phyloP scores from a whole-genome alignment of 306 rosid species.

The Morella rubra region DNA sequence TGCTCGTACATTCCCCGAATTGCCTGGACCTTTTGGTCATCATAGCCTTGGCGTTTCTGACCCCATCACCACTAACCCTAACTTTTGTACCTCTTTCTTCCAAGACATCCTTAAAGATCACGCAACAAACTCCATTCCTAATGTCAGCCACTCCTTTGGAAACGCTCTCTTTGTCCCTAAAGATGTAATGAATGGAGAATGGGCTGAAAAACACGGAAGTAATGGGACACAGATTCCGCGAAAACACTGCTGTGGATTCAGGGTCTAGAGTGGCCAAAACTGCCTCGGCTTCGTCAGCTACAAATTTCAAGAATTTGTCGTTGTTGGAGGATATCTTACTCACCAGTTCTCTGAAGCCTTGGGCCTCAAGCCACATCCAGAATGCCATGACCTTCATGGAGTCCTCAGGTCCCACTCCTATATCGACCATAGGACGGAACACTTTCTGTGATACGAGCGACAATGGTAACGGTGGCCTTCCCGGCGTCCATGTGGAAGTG shows the following conservation, averaged over 20 bases:
- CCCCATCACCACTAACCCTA: background rate
- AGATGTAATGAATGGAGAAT: background rate
- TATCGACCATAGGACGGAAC: background rate
- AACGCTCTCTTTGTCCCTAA: background rate
- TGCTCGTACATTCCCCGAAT: background rate
- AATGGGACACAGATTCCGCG: background rate
- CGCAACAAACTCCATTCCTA: background rate
- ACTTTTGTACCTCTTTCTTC: background rate
- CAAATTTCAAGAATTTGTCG: background rate
- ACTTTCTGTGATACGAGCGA: background rate
- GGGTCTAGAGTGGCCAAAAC: background rate
- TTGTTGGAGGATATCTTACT: conserved; percentile 1
- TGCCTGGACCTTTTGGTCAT: background rate
- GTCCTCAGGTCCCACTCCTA: background rate
- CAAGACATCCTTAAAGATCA: conserved; percentile 1
- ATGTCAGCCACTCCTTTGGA: background rate
- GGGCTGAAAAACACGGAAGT: background rate
- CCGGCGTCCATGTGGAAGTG: background rate
- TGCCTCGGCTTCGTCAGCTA: background rate
- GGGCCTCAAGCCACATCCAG: conserved; percentile 7
- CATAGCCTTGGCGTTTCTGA: background rate
- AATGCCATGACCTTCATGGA: conserved; percentile 8
- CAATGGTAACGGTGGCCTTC: background rate
- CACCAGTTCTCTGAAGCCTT: background rate
- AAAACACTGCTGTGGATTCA: background rate